A percentile compares a stretch with the other conserved stretches of the same genome.
These are phyloP conservation scores for Castanopsis chinensis DNA, from an alignment of 306 rosid species.

Conservation along the genomic window DNA sequence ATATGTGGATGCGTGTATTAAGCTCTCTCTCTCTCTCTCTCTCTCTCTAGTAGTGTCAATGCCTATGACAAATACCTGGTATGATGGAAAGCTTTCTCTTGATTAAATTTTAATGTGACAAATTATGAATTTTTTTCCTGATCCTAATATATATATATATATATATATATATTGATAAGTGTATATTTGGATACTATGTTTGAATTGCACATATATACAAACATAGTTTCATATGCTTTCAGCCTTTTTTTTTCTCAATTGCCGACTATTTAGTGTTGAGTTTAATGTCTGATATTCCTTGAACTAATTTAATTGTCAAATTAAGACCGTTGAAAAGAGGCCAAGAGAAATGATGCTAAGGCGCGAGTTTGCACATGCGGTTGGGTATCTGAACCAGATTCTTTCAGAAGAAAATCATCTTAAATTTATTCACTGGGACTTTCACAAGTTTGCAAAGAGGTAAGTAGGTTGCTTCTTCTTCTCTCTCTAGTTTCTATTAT, in stretches of 20 bases:
- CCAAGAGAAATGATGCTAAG: slow-evolving; percentile 99
- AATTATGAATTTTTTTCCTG: background rate
- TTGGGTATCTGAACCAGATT: slow-evolving; percentile 86
- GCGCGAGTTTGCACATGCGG: slow-evolving; percentile 91
- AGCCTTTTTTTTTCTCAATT: background rate
- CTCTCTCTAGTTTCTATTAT: background rate
- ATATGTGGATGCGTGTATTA: background rate
- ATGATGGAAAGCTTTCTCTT: background rate
- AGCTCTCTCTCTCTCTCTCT: background rate
- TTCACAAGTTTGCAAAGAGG: slow-evolving; percentile 97
- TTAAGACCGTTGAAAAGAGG: slow-evolving; percentile 89
- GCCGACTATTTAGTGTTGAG: background rate
- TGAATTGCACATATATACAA: background rate
- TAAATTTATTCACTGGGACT: slow-evolving; percentile 93
- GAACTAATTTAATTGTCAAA: slow-evolving; percentile 28
- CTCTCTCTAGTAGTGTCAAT: background rate
- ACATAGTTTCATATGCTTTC: background rate
- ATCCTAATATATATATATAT: background rate
- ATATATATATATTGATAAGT: too few species aligned
- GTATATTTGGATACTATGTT: too few species aligned
- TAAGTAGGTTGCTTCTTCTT: slow-evolving; percentile 20
- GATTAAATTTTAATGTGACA: background rate
- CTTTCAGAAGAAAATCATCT: slow-evolving; percentile 73
- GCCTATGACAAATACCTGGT: background rate
- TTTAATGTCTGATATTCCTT: slow-evolving; percentile 10